Percentiles rank a stretch among this genome's conserved stretches.
Conservation (phyloP, 2,329 filamentous ascomycete species). For the Tolypocladium paradoxum region DNA sequence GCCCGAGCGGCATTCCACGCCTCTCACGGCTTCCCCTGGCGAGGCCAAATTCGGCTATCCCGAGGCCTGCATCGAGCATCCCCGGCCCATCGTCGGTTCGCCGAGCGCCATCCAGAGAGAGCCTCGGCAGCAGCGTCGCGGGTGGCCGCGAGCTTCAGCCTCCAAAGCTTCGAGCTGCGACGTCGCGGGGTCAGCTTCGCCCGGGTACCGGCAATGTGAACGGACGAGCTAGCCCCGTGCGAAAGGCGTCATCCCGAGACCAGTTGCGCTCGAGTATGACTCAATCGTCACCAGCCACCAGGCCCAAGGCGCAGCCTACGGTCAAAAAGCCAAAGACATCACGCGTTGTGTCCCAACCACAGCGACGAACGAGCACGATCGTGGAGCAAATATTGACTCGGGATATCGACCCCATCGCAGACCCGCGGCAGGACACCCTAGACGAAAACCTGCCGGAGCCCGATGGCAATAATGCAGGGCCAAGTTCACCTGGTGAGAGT, state of each 20-base stretch:
- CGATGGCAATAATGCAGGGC: slow-evolving; percentile 9
- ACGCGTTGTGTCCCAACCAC: slow-evolving; percentile 2
- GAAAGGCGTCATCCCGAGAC: slow-evolving; percentile 8
- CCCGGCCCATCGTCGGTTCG: slow-evolving; percentile 18
- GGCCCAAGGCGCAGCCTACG: slow-evolving; percentile 6
- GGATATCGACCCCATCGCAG: background rate
- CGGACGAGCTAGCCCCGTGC: slow-evolving; percentile 8
- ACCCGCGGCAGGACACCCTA: background rate
- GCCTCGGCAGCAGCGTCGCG: slow-evolving; percentile 7
- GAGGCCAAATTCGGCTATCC: slow-evolving; percentile 19
- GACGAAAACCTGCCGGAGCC: background rate
- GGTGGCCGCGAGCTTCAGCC: slow-evolving; percentile 22
- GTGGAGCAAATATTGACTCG: background rate
- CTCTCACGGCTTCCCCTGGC: slow-evolving; percentile 27
- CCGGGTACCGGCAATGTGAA: slow-evolving; percentile 10
- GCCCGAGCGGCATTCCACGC: slow-evolving; percentile 24
- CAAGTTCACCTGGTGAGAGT: background rate
- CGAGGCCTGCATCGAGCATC: slow-evolving; percentile 16
- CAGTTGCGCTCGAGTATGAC: slow-evolving; percentile 8
- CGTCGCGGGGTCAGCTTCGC: slow-evolving; percentile 28
- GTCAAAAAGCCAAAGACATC: slow-evolving; percentile 7
- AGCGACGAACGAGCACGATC: slow-evolving; percentile 4
- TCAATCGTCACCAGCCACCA: slow-evolving; percentile 4
- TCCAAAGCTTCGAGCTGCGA: slow-evolving; percentile 28
- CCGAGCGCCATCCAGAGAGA: slow-evolving; percentile 18